phyloP scores from a whole-genome alignment of 2,329 filamentous ascomycete species.

The Xylogone sp. region DNA sequence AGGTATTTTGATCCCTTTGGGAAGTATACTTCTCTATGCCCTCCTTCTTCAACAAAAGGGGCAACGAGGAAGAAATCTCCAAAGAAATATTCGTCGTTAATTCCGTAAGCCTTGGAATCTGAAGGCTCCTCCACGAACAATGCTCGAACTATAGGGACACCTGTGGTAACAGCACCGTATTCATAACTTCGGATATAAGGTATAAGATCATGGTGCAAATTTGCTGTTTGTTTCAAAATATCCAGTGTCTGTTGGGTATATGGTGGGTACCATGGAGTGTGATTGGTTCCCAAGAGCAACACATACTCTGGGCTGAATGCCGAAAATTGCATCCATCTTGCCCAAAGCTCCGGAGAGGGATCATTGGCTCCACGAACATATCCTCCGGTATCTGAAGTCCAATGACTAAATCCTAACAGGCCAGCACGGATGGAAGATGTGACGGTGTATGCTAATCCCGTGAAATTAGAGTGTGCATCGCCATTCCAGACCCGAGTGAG shows the following conservation, averaged over 20 bases:
- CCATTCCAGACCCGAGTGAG: slow-evolving; percentile 32
- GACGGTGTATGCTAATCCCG: slow-evolving; percentile 28
- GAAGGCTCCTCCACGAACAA: slow-evolving; percentile 29
- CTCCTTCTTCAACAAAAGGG: slow-evolving; percentile 26
- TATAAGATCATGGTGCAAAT: slow-evolving; percentile 27
- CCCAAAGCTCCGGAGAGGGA: slow-evolving; percentile 30
- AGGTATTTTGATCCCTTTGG: slow-evolving; percentile 26
- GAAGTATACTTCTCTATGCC: slow-evolving; percentile 28
- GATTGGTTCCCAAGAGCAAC: slow-evolving; percentile 30
- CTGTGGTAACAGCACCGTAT: slow-evolving; percentile 24
- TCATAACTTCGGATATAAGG: slow-evolving; percentile 31
- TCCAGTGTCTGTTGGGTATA: slow-evolving; percentile 25
- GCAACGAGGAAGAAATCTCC: slow-evolving; percentile 30
- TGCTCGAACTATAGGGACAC: slow-evolving; percentile 30
- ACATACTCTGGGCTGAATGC: slow-evolving; percentile 32
- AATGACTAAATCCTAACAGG: slow-evolving; percentile 28
- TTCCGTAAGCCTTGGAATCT: slow-evolving; percentile 21
- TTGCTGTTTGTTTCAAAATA: slow-evolving; percentile 26
- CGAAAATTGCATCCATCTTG: slow-evolving; percentile 37
- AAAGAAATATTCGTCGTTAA: slow-evolving; percentile 30
- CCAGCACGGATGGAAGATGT: slow-evolving; percentile 30
- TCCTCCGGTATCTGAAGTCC: slow-evolving; percentile 32
- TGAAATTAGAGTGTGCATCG: slow-evolving; percentile 29
- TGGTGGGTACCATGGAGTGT: slow-evolving; percentile 31
- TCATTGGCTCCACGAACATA: slow-evolving; percentile 23